Conservation (phyloP, 1,139 yeast species). For the Taphrina wiesneri region DNA sequence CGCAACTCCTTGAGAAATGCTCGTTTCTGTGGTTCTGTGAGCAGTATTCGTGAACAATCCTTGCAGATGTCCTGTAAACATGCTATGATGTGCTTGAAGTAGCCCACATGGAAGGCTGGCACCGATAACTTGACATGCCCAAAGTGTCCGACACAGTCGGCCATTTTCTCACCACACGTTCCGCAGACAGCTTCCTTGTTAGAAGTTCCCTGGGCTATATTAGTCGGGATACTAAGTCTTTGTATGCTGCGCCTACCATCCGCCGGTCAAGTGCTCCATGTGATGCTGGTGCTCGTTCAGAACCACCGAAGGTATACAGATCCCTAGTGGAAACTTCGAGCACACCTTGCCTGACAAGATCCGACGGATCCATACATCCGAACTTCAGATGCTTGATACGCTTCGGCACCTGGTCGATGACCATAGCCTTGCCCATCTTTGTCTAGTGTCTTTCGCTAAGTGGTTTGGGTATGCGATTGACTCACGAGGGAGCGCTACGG, state of each 20-base stretch:
- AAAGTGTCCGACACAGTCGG: conserved; percentile 97
- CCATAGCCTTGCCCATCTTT: conserved; percentile 33
- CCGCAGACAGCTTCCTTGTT: conserved; percentile 78
- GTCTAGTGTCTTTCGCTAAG: neutral
- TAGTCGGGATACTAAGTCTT: neutral
- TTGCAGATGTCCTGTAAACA: conserved; percentile 92
- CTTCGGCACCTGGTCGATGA: conserved; percentile 36
- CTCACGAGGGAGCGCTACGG: neutral
- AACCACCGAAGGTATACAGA: conserved; percentile 74
- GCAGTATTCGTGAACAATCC: conserved; percentile 73
- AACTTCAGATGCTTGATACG: conserved; percentile 74
- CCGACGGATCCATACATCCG: conserved; percentile 86
- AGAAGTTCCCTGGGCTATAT: conserved; percentile 65
- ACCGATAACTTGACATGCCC: conserved; percentile 90
- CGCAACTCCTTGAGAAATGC: conserved; percentile 72
- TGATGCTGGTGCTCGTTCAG: conserved; percentile 75
- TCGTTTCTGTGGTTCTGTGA: conserved; percentile 72
- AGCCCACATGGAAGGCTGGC: conserved; percentile 97
- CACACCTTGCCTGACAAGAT: conserved; percentile 89
- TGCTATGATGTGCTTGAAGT: conserved; percentile 85
- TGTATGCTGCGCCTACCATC: conserved; percentile 53
- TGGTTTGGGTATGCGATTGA: no score
- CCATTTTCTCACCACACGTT: conserved; percentile 89
- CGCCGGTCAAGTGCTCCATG: conserved; percentile 87
- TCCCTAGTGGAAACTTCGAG: conserved; percentile 92